A percentile compares a stretch with the other conserved stretches of the same genome.
phyloP scores from a whole-genome alignment of 257 asterid species.

The Nicotiana attenuata region DNA sequence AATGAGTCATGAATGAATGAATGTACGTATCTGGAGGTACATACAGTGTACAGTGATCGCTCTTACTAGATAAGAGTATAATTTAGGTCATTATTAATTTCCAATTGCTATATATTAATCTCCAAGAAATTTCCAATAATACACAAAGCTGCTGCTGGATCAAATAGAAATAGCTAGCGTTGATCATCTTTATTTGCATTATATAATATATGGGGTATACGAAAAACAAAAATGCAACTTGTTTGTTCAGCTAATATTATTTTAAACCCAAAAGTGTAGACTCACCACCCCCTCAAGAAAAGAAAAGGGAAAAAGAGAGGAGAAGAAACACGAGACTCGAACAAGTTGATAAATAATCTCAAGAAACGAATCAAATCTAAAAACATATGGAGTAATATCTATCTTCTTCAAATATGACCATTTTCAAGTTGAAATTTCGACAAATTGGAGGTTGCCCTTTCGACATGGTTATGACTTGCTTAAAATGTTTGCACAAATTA shows the following conservation, averaged over 20 bases:
- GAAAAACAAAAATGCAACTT: neutral
- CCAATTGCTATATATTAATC: neutral
- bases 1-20: constrained; percentile 10
- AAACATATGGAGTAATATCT: neutral
- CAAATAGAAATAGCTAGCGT: neutral
- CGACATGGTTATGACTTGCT: neutral
- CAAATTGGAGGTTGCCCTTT: neutral
- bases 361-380: neutral
- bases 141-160: neutral
- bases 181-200: neutral
- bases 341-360: neutral
- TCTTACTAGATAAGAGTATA: neutral
- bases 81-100: neutral
- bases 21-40: constrained; percentile 8
- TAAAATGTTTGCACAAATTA: neutral
- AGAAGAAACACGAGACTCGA: neutral
- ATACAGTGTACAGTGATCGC: constrained; percentile 23
- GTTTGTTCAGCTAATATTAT: neutral
- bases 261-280: neutral
- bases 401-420: neutral
- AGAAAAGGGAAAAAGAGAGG: neutral
- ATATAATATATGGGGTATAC: neutral
- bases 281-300: neutral
- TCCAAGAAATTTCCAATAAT: neutral
- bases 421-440: neutral